phyloP scores from a whole-genome alignment of 768 basidiomycete species.

The Hericium coralloides region DNA sequence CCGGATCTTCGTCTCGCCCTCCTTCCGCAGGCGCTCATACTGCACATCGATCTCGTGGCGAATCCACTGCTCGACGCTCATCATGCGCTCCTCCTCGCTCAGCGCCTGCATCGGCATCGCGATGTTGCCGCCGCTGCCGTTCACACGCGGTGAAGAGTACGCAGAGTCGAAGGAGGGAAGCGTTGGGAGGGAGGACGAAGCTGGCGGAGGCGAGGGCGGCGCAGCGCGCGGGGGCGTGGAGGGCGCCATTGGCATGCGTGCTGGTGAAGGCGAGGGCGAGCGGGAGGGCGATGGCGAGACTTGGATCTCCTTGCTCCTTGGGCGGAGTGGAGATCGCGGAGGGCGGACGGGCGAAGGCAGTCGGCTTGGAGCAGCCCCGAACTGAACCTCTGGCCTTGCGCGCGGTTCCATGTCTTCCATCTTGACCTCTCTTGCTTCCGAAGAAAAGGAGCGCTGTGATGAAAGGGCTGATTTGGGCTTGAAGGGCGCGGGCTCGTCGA shows the following conservation, averaged over 20 bases:
- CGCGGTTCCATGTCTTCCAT: neutral
- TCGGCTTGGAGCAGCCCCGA: too few species aligned
- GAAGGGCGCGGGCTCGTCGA: neutral
- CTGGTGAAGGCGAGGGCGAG: neutral
- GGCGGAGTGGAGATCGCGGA: neutral
- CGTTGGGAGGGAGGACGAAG: constrained; percentile 9
- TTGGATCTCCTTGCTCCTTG: neutral
- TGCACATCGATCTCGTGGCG: constrained; percentile 64
- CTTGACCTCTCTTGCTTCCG: neutral
- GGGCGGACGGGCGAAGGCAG: neutral
- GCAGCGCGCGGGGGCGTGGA: neutral
- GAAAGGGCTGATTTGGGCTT: too few species aligned
- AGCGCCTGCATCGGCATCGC: constrained; percentile 25
- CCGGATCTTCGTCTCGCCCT: constrained; percentile 42
- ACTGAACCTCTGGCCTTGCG: neutral
- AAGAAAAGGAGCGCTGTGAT: too few species aligned
- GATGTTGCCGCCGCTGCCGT: constrained; percentile 1
- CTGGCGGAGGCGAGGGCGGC: constrained; percentile 7
- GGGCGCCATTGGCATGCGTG: neutral
- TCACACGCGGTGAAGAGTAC: constrained; percentile 8
- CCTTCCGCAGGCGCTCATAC: constrained; percentile 46
- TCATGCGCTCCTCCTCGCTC: constrained; percentile 57
- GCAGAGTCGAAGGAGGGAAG: constrained; percentile 3
- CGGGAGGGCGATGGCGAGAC: neutral
- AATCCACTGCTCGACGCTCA: constrained; percentile 84